phyloP scores from a whole-genome alignment of 305 asterid species.

The Ilex paraguariensis region DNA sequence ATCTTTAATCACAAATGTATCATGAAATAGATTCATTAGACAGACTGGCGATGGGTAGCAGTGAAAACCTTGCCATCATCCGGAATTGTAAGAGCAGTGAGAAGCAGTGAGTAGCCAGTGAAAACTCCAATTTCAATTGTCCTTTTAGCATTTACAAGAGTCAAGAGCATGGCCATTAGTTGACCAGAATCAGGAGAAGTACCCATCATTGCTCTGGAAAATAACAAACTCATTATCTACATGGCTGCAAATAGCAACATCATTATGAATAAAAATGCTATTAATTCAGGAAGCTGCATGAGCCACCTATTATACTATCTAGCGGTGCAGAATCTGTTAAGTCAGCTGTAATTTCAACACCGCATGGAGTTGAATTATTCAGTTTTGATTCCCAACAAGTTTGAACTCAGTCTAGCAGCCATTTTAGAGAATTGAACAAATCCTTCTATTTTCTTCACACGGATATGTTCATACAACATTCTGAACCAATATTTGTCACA shows the following conservation, averaged over 20 bases:
- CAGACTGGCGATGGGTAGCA: not conserved
- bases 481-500: too few relatives aligned
- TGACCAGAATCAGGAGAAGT: constrained; percentile 47
- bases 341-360: too few relatives aligned
- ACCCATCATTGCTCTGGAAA: constrained; percentile 23
- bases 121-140: constrained; percentile 51
- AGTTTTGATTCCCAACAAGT: not conserved
- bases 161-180: constrained; percentile 28
- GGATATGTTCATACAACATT: too few relatives aligned
- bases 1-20: not conserved
- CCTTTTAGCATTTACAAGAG: constrained; percentile 26
- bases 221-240: not conserved
- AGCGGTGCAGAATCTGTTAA: too few relatives aligned
- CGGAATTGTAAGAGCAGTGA: constrained; percentile 46
- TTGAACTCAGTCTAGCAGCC: too few relatives aligned
- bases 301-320: not conserved
- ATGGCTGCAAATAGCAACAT: not conserved
- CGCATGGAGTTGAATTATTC: too few relatives aligned
- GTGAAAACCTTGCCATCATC: constrained; percentile 34
- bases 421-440: too few relatives aligned
- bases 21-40: not conserved
- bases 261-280: too few relatives aligned
- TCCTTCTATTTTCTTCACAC: too few relatives aligned
- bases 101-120: constrained; percentile 48
- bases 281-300: not conserved